These are phyloP conservation scores for Prasinococcaceae sp. DNA, from an alignment of 139 green algal genomes.

Conservation along the genomic window DNA sequence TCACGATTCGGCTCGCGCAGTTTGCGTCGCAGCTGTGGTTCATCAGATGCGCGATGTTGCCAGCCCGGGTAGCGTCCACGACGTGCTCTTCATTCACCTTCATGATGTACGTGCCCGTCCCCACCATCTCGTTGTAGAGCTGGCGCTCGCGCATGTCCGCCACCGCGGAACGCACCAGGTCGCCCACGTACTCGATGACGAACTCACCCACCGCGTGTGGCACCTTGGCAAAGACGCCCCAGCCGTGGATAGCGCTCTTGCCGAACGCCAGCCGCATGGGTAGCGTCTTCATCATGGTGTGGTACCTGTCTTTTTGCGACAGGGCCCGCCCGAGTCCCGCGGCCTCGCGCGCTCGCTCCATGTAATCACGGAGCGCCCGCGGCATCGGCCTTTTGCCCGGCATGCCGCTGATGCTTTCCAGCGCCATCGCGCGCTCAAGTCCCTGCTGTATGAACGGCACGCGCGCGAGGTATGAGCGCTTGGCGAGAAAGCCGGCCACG, in stretches of 20 bases:
- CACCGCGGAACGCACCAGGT: slow-evolving; percentile 38
- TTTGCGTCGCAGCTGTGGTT: slow-evolving; percentile 74
- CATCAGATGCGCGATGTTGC: slow-evolving; percentile 69
- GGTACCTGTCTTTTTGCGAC: slow-evolving; percentile 5
- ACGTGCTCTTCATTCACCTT: slow-evolving; percentile 30
- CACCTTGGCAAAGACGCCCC: slow-evolving; percentile 23
- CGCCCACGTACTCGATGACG: slow-evolving; percentile 53
- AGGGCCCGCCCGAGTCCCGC: neutral
- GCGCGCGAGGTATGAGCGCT: slow-evolving; percentile 18
- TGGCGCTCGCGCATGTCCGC: slow-evolving; percentile 40
- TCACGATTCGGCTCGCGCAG: slow-evolving; percentile 26
- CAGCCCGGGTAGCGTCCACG: slow-evolving; percentile 31
- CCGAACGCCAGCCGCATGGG: slow-evolving; percentile 19
- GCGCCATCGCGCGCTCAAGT: neutral
- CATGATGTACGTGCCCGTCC: slow-evolving; percentile 79
- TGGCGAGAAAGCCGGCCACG: slow-evolving; percentile 9
- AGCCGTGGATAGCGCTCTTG: slow-evolving; percentile 30
- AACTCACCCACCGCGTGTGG: slow-evolving; percentile 22
- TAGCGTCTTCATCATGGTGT: slow-evolving; percentile 12
- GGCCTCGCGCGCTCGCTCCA: neutral
- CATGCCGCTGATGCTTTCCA: neutral
- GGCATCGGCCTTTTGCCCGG: neutral
- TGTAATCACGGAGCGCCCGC: neutral
- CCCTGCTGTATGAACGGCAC: slow-evolving; percentile 12
- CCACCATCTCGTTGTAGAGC: slow-evolving; percentile 46